Evolutionary conservation across 805 yeast species (phyloP), one percentile per base, ranked within the genome.

Genomic region (Nematodospora valgi): DNA sequence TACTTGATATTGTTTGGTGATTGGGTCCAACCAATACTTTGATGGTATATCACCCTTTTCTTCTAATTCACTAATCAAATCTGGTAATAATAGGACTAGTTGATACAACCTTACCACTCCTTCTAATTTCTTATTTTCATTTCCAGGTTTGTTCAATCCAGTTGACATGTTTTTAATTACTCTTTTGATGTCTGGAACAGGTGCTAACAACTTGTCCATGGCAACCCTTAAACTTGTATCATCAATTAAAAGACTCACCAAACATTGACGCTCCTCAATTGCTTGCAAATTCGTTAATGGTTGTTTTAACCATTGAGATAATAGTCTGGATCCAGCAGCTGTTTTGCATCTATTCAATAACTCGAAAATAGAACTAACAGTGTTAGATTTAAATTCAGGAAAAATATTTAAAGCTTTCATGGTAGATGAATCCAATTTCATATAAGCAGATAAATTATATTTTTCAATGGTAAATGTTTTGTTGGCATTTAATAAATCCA

Each of bases 271-370:
- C 28, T 78, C 68, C 25, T 62, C 56, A 25, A 93, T 88, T 33
- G 70, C 77, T 0, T 47, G 51, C 8, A 72, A 52, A 45, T 78
- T 78, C 35, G 95, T 80, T 32, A 93, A 69, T 1, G 99, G 99
- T 59, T 93, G 98, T 52, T 91, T 93, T 41, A 93, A 70, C 98
- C 98, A 93, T 52, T 87, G 96, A 11, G 93, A 80, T 17, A 93
- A 70, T 33, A 89, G 61, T 44, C 98, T 72, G 1, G 91, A 68
- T 6, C 99, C 99, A n/a, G 93, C 87, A 2, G 78, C 72, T 4
- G 95, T 82, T 49, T 85, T 87, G 66, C 98, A 91, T 47, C 81
- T 78, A 64, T 93, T 91, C 48, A 93, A 64, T 28, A 93, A 68
- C 17, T 94, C 96, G 54, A 76, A 89, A 27, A 93, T 61, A 7